Evolutionary conservation across 2,329 filamentous ascomycete species (phyloP), one percentile per base, ranked within the genome.

Genomic region (Emmonsiellopsis sp.): DNA sequence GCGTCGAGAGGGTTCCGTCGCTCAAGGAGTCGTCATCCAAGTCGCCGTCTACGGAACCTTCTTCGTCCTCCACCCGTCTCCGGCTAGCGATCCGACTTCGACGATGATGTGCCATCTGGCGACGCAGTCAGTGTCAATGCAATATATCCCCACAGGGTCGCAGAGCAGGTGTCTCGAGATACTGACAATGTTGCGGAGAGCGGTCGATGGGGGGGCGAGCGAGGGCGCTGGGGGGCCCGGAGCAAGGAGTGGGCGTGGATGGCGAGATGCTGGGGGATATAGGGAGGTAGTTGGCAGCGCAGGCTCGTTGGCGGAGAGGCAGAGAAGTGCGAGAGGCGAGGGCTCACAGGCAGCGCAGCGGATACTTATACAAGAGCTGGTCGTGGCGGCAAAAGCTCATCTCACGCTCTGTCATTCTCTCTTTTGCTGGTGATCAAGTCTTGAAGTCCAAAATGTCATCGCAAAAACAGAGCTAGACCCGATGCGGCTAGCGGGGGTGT

Each of bases 11-110:
- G 10, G 82, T 84, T 38, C 73, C 77, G 65, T 84, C 82, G 66
- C 80, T 85, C 68, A 83, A 71, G 41, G 82, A 84, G 65, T 84
- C 82, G 60, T 83, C 80, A 50, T 79, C 77, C 54, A 79, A 60
- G 52, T 76, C 76, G 41, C 73, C 78, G 50, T 72, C 73, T 56
- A 79, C 55, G 44, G 73, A 75, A 48, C 68, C 70, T 56, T 76
- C 75, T 56, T 77, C 75, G 54, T 75, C 72, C 54, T 66, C 66
- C 61, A 70, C 66, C 56, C 74, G 67, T 58, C 73, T 68, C 60
- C 73, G 74, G 48, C 70, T 67, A 55, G 72, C 68, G 54, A 75
- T 71, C 51, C 72, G 69, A 62, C 68, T 71, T 63, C 69, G 67
- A 62, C 65, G 68, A 53, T 63, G 60, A 54, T 68, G 67, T 62